Evolutionary conservation across 768 basidiomycete species (phyloP).

Genomic region (Rhodosporidiobolus sp.): DNA sequence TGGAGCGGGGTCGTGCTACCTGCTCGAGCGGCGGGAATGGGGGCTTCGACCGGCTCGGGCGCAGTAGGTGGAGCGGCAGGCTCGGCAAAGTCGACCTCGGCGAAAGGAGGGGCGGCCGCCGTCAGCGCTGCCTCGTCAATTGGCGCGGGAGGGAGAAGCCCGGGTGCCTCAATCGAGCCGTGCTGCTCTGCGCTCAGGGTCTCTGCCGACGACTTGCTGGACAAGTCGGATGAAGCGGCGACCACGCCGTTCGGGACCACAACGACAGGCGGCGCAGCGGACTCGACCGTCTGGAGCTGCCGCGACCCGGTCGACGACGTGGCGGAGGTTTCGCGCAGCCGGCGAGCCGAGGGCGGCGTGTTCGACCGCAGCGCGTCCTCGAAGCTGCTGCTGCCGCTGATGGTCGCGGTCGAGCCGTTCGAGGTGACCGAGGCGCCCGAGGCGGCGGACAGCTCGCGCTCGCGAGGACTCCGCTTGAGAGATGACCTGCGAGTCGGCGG

Average conservation of each 20-base stretch:
- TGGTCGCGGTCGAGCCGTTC: background rate
- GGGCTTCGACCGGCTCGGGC: conserved; percentile 39
- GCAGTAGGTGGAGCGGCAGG: conserved; percentile 45
- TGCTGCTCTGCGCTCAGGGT: too few species aligned
- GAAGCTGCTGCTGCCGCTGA: too few species aligned
- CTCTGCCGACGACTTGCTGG: background rate
- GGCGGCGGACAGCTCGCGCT: background rate
- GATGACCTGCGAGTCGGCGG: conserved; percentile 9
- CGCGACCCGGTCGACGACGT: background rate
- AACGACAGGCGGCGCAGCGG: background rate
- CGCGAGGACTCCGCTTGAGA: conserved; percentile 2
- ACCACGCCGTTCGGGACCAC: conserved; percentile 48
- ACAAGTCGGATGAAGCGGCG: conserved; percentile 52
- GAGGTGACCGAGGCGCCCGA: background rate
- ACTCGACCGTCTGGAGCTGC: background rate
- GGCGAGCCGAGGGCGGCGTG: background rate
- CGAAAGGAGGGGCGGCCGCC: background rate
- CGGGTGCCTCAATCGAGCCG: too few species aligned
- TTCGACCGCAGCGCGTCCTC: background rate
- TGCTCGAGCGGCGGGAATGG: too few species aligned
- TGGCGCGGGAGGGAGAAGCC: background rate
- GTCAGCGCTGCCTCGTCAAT: background rate
- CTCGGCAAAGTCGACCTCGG: too few species aligned
- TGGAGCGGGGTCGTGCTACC: too few species aligned
- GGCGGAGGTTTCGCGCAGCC: background rate